A percentile compares a stretch with the other conserved stretches of the same genome.
These are phyloP conservation scores for Rhizopogon salebrosus DNA, from an alignment of 768 basidiomycete species.

Conservation along the genomic window DNA sequence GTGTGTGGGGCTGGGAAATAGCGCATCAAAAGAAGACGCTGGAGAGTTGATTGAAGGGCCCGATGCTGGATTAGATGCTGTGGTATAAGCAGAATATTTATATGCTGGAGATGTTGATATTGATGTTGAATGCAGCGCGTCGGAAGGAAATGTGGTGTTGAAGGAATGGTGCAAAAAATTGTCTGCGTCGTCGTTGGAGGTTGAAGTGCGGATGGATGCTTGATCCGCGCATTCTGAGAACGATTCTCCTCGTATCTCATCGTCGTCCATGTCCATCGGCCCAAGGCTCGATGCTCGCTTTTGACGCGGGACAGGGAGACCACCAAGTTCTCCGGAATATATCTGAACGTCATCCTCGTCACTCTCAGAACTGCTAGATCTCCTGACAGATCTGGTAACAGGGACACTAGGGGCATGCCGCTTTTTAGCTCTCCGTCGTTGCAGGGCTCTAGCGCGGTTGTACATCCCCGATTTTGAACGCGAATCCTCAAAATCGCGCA, in stretches of 20 bases:
- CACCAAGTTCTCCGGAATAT: slow-evolving; percentile 28
- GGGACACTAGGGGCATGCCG: slow-evolving; percentile 25
- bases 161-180: neutral
- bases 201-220: slow-evolving; percentile 9
- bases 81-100: slow-evolving; percentile 21
- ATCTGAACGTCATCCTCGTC: slow-evolving; percentile 58
- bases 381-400: slow-evolving; percentile 10
- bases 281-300: slow-evolving; percentile 43
- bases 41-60: slow-evolving; percentile 15
- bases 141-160: neutral
- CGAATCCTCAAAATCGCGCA: slow-evolving; percentile 66
- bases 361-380: slow-evolving; percentile 25
- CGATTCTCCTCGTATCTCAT: slow-evolving; percentile 11
- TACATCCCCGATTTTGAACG: slow-evolving; percentile 37
- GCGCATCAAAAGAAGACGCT: slow-evolving; percentile 5
- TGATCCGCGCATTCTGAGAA: slow-evolving; percentile 14
- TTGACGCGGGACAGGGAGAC: slow-evolving; percentile 30
- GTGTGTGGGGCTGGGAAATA: slow-evolving; percentile 2
- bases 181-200: neutral
- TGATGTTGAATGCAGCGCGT: slow-evolving; percentile 16
- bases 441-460: slow-evolving; percentile 33
- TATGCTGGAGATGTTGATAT: slow-evolving; percentile 22
- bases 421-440: slow-evolving; percentile 37
- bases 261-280: slow-evolving; percentile 34
- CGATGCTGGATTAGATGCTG: slow-evolving; percentile 16